A percentile compares a stretch with the other conserved stretches of the same genome.
phyloP scores from a whole-genome alignment of 176 grass and related monocot species.

The Zea luxurians region DNA sequence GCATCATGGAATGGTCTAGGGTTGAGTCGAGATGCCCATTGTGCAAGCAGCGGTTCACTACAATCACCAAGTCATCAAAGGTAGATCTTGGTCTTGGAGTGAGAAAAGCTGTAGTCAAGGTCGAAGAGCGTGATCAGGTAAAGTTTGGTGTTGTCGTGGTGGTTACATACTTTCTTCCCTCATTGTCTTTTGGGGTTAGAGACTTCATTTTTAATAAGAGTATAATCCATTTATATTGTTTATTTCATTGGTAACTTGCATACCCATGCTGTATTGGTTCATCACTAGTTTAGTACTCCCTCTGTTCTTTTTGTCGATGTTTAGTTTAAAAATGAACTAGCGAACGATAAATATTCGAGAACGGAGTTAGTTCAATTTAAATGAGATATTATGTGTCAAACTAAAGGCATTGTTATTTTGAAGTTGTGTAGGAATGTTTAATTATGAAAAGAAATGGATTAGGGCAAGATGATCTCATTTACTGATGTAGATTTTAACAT shows the following conservation, averaged over 20 bases:
- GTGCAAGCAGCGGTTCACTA: conserved; percentile 84
- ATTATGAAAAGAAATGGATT: not conserved
- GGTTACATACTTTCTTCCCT: conserved; percentile 5
- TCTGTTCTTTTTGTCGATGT: too few relatives aligned
- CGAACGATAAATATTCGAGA: too few relatives aligned
- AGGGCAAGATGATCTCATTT: not conserved
- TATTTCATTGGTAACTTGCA: conserved; percentile 9
- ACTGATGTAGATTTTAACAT: not conserved
- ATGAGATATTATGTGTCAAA: conserved; percentile 4
- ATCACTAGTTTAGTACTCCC: not conserved
- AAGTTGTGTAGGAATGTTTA: conserved; percentile 4
- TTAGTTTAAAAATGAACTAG: too few relatives aligned
- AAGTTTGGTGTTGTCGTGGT: conserved; percentile 20
- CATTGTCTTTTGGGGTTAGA: conserved; percentile 16
- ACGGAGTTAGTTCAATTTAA: not conserved
- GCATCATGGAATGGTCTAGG: conserved; percentile 93
- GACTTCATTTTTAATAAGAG: conserved; percentile 17
- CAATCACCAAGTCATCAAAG: conserved; percentile 78
- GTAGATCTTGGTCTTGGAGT: conserved; percentile 51
- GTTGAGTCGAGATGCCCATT: conserved; percentile 92
- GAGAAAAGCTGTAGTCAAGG: conserved; percentile 63
- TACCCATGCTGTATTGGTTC: conserved; percentile 2
- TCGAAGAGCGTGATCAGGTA: conserved; percentile 92
- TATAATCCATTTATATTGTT: conserved; percentile 2
- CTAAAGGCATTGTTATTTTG: not conserved